Base-by-base conservation (phyloP, 1,284 basidiomycete species). In the Rhodotorula sp. region DNA sequence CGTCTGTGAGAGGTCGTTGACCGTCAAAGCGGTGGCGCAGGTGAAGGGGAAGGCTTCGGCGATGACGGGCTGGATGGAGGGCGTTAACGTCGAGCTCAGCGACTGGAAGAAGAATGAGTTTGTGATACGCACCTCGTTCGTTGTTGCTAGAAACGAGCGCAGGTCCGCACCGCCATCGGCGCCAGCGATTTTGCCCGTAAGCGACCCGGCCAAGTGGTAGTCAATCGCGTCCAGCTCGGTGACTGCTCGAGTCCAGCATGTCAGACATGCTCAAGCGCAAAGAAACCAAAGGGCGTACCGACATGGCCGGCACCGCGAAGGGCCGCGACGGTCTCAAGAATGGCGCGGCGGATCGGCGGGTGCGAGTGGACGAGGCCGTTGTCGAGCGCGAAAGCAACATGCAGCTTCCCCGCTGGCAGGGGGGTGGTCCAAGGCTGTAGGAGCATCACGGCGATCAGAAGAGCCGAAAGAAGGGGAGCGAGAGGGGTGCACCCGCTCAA, bases 101-200 rank as follows among this genome's bases (percentile, higher is more conserved):
- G n/a, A n/a, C n/a, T n/a, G n/a, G n/a, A n/a, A n/a, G n/a, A n/a
- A n/a, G n/a, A n/a, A n/a, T n/a, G n/a, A n/a, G n/a, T n/a, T n/a
- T n/a, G n/a, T n/a, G n/a, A n/a, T n/a, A n/a, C 32, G 21, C 22
- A 60, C 58, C 29, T 60, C 58, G 58, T n/a, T 41, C 21, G 58
- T 29, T 12, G 41, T 12, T 12, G 19, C 19, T 9, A 60, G 58
- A 32, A 60, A 60, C 0, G 58, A 9, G 6, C 44, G 29, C 3
- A 60, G 39, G 19, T 60, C 58, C 3, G 29, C 44, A 12, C 58
- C 58, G 8, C 58, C 58, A 12, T 60, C 58, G 10, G 58, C 41
- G 12, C 41, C 44, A 3, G 58, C 44, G 21, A 60, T 34, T 4
- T 19, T 32, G 21, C 44, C 19, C 8, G 48, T 10, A 22, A 60